Evolutionary conservation across 2,329 filamentous ascomycete genomes (phyloP).

Genomic region (Knoxdaviesia proteae): DNA sequence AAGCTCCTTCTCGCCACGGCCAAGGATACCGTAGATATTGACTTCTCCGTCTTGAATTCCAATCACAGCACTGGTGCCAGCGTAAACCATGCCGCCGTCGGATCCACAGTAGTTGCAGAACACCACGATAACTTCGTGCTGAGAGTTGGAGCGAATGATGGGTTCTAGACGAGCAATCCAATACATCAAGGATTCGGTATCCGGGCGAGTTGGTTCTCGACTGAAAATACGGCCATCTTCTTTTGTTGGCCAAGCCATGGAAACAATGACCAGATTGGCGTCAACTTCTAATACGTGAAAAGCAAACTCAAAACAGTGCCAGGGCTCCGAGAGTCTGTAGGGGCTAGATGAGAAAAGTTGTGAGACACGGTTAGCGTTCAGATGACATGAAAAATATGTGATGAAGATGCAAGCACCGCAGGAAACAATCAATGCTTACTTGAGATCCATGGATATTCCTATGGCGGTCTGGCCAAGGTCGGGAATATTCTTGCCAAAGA

Average conservation of each 20-base stretch:
- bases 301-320: conserved; percentile 13
- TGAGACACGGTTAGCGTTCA: conserved; percentile 48
- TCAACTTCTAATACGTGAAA: conserved; percentile 32
- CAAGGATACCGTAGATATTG: conserved; percentile 46
- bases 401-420: conserved; percentile 26
- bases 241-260: conserved; percentile 58
- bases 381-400: conserved; percentile 51
- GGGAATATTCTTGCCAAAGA: conserved; percentile 18
- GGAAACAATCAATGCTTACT: too few relatives aligned
- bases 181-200: conserved; percentile 52
- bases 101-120: conserved; percentile 49
- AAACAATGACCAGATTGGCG: conserved; percentile 44
- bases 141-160: conserved; percentile 25
- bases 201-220: conserved; percentile 33
- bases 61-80: conserved; percentile 52
- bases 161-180: conserved; percentile 58
- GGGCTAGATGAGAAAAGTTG: conserved; percentile 6
- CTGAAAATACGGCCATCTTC: conserved; percentile 25
- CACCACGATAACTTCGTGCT: conserved; percentile 45
- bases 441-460: conserved; percentile 39
- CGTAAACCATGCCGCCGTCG: conserved; percentile 46
- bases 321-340: conserved; percentile 4
- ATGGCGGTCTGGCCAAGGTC: conserved; percentile 25
- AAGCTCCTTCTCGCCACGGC: conserved; percentile 44
- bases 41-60: conserved; percentile 44